Conservation (phyloP, 768 basidiomycete genomes). For the Candolleomyces efflorescens region DNA sequence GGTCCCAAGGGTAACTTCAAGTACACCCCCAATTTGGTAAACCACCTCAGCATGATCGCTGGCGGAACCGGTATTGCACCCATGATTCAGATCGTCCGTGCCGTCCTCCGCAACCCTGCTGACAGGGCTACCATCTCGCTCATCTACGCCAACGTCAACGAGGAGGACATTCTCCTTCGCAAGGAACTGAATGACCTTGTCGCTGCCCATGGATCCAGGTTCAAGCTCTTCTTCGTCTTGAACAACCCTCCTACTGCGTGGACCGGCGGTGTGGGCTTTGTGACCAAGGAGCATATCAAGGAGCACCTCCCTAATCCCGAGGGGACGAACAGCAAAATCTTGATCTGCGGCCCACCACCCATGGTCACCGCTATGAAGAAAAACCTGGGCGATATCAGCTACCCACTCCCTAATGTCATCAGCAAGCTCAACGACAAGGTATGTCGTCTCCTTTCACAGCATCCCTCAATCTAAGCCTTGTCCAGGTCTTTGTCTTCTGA, state of each 20-base stretch:
- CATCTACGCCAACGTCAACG: constrained; percentile 95
- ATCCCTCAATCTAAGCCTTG: background rate
- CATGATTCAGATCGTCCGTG: constrained; percentile 97
- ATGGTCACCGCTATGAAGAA: constrained; percentile 62
- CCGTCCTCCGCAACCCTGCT: constrained; percentile 83
- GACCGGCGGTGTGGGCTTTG: constrained; percentile 89
- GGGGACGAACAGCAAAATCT: constrained; percentile 68
- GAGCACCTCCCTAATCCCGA: constrained; percentile 66
- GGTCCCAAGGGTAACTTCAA: constrained; percentile 96
- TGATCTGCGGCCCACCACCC: constrained; percentile 75
- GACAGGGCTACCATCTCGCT: constrained; percentile 82
- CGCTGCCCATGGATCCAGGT: constrained; percentile 46
- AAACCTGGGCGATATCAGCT: constrained; percentile 84
- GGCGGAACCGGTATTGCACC: constrained; percentile 99
- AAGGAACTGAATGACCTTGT: constrained; percentile 82
- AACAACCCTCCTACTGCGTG: constrained; percentile 90
- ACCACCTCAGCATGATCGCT: constrained; percentile 92
- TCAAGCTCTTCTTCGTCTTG: constrained; percentile 86
- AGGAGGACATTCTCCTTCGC: constrained; percentile 89
- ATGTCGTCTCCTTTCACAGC: constrained; percentile 7
- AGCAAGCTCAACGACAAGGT: constrained; percentile 93
- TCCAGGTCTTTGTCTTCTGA: constrained; percentile 44
- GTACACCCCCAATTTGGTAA: constrained; percentile 69
- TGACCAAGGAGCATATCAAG: constrained; percentile 89
- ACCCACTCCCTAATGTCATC: constrained; percentile 82